phyloP scores from a whole-genome alignment of 169 alveolate species.

The Blepharisma undulans region DNA sequence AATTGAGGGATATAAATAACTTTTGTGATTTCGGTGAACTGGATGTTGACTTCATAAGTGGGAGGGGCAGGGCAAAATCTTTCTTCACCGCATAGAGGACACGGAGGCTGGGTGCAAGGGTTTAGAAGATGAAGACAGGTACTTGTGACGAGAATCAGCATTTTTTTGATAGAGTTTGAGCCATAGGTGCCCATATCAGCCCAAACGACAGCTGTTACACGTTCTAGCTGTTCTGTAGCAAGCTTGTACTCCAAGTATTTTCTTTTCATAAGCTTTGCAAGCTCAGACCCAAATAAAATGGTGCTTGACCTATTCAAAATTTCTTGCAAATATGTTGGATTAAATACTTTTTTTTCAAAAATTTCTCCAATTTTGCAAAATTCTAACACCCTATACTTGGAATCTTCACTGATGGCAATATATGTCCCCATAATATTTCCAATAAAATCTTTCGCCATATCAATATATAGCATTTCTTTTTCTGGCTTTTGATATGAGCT shows the following conservation, averaged over 20 bases:
- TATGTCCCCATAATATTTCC: constrained; percentile 11
- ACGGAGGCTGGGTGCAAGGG: constrained; percentile 30
- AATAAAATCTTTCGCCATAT: neutral
- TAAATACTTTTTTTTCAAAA: constrained; percentile 4
- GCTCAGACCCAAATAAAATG: neutral
- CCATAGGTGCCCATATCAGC: neutral
- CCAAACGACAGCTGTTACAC: neutral
- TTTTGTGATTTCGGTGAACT: neutral
- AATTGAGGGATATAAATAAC: neutral
- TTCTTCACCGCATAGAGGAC: constrained; percentile 39
- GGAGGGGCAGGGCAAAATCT: constrained; percentile 35
- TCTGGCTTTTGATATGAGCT: neutral
- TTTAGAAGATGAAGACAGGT: neutral
- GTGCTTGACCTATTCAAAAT: neutral
- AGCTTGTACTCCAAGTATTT: neutral
- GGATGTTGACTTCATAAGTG: neutral
- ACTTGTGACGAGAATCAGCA: constrained; percentile 12
- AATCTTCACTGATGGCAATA: constrained; percentile 7
- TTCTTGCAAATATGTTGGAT: constrained; percentile 20
- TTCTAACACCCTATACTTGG: constrained; percentile 13
- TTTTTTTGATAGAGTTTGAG: neutral
- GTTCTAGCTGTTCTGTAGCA: neutral
- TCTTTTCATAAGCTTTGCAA: constrained; percentile 17
- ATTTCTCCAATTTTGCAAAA: constrained; percentile 25
- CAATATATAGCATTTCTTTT: neutral